Base-by-base conservation (phyloP, 345 rosid genomes). In the Syzygium aqueum region DNA sequence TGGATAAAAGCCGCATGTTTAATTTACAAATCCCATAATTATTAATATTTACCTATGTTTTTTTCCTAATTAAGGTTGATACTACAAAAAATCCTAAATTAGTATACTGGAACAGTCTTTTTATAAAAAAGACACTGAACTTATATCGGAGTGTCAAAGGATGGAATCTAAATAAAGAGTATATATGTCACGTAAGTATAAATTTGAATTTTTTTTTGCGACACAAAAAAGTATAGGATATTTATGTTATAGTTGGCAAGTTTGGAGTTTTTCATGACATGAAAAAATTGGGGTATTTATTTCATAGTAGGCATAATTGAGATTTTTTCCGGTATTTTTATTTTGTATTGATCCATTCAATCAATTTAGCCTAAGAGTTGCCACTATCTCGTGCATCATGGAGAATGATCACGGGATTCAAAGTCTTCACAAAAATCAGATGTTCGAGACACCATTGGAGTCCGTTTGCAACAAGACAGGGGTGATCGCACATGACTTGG, bases 401-500 rank as follows among this genome's bases (percentile, higher is more conserved):
- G 17, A 12, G 17, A 61, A 61, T n/a, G 2, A 16, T 30, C 13
- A 12, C 2, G 46, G 78, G 33, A 16, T 67, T 46, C 46, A 43
- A 17, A 67, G 78, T 2, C 77, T 65, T 65, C 14, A 0, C 11
- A 57, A 28, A 59, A 33, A 8, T 2, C 0, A 2, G 11, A 11
- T 3, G 1, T 17, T 7, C 2, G 11, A 33, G 23, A 33, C 0
- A 67, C 17, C 2, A 2, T 9, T 0, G 0, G 2, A 8, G 13
- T 9, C 25, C 9, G 17, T 37, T 9, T 15, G 2, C 22, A 19
- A 9, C 1, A 13, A 33, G 7, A 8, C 0, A 43, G 3, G 0
- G 13, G 11, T 0, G 0, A 4, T 6, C 0, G 0, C 0, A 1
- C 12, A 1, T 67, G 43, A 33, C 46, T 21, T 0, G 43, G 16